Evolutionary conservation across 768 basidiomycete species (phyloP).

Genomic region (Russula dissimulans): DNA sequence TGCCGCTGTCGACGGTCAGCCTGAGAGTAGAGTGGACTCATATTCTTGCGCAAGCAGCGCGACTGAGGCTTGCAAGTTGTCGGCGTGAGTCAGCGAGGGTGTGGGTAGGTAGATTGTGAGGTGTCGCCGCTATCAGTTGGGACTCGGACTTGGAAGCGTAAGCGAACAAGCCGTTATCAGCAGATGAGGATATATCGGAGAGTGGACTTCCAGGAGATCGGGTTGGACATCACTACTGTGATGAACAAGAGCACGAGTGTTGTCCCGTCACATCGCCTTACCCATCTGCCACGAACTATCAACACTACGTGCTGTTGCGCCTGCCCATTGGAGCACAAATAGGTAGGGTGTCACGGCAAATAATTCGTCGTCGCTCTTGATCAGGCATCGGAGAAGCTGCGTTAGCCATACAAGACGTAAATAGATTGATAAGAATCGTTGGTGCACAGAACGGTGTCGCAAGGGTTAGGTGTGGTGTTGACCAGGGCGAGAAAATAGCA

Average conservation of each 20-base stretch:
- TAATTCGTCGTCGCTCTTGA: constrained; percentile 25
- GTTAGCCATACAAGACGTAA: constrained; percentile 21
- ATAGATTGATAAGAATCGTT: constrained; percentile 20
- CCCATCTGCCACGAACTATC: constrained; percentile 2
- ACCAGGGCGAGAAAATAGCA: constrained; percentile 15
- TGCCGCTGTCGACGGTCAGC: too few species aligned
- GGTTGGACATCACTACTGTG: not conserved
- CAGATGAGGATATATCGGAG: not conserved
- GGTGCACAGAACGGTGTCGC: constrained; percentile 16
- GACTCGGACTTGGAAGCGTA: too few species aligned
- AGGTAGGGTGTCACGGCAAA: constrained; percentile 21
- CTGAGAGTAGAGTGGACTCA: too few species aligned
- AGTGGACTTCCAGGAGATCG: not conserved
- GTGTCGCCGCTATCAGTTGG: too few species aligned
- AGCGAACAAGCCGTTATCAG: too few species aligned
- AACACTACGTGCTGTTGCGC: not conserved
- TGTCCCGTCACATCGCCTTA: not conserved
- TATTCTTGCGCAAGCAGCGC: too few species aligned
- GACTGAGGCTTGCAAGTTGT: too few species aligned
- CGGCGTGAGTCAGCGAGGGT: too few species aligned
- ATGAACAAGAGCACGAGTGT: not conserved
- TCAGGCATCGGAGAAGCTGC: constrained; percentile 31
- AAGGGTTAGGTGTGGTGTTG: constrained; percentile 3
- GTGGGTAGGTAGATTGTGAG: too few species aligned
- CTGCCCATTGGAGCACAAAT: constrained; percentile 7